Evolutionary conservation across 257 asterid genomes (phyloP).

Genomic region (Parsonsia alboflavescens): DNA sequence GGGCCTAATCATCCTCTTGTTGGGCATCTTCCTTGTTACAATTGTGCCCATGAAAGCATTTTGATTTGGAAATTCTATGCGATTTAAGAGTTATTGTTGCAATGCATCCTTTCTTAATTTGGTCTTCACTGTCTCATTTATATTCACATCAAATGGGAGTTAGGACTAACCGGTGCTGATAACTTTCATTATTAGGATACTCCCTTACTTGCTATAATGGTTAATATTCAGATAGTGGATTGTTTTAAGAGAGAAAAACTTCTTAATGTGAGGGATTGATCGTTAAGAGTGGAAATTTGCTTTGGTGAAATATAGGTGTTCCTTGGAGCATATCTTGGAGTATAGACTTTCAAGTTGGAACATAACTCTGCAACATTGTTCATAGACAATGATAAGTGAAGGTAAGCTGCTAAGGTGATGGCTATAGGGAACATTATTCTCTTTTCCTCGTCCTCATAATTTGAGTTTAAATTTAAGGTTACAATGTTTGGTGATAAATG

Average conservation of each 20-base stretch:
- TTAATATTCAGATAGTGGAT: slow-evolving; percentile 6
- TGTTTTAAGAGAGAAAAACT: slow-evolving; percentile 9
- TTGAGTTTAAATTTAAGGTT: not conserved
- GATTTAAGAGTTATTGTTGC: not conserved
- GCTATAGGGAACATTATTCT: slow-evolving; percentile 14
- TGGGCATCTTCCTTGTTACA: not conserved
- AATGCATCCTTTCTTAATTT: not conserved
- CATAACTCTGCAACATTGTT: slow-evolving; percentile 24
- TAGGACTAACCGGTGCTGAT: not conserved
- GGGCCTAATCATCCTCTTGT: not conserved
- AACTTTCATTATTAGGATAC: not conserved
- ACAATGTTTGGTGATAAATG: not conserved
- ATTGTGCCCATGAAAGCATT: not conserved
- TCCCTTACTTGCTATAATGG: not conserved
- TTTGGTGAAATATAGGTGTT: slow-evolving; percentile 33
- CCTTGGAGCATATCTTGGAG: slow-evolving; percentile 31
- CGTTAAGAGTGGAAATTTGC: slow-evolving; percentile 17
- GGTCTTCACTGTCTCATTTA: not conserved
- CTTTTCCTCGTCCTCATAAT: not conserved
- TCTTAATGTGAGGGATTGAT: slow-evolving; percentile 16
- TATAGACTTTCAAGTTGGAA: slow-evolving; percentile 31
- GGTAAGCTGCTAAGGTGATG: slow-evolving; percentile 26
- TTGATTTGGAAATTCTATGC: not conserved
- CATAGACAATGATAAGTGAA: slow-evolving; percentile 19
- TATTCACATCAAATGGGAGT: not conserved